Evolutionary conservation across 139 green algal genomes (phyloP).

Genomic region (Asterochloris erici): DNA sequence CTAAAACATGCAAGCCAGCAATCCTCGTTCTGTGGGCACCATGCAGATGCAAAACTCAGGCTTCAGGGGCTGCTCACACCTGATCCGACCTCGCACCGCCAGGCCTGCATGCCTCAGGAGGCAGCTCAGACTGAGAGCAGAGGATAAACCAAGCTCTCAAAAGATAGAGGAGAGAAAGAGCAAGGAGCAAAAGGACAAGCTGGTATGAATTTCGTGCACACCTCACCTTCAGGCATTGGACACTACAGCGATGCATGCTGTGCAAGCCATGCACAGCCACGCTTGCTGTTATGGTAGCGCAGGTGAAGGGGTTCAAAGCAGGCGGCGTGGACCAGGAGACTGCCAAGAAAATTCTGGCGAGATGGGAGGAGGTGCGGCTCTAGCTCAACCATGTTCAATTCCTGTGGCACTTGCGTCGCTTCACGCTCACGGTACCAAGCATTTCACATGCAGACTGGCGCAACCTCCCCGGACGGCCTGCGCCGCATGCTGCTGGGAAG

Average conservation of each 20-base stretch:
- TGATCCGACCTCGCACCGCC: no score
- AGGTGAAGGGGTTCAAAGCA: slow-evolving; percentile 12
- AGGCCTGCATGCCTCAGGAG: neutral
- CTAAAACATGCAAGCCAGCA: no score
- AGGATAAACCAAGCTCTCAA: slow-evolving; percentile 1
- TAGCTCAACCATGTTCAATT: no score
- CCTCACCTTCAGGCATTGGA: neutral
- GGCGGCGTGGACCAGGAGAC: slow-evolving; percentile 24
- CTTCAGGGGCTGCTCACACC: no score
- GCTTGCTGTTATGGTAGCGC: neutral
- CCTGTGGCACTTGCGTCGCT: no score
- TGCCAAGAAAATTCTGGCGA: slow-evolving; percentile 22
- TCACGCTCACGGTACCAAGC: no score
- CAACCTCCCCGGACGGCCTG: slow-evolving; percentile 33
- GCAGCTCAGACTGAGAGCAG: neutral
- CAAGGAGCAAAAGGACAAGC: slow-evolving; percentile 7
- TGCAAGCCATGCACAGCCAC: no score
- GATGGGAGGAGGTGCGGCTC: slow-evolving; percentile 16
- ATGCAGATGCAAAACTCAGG: no score
- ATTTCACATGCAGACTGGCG: slow-evolving; percentile 11
- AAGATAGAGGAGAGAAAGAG: slow-evolving; percentile 14
- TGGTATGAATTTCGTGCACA: slow-evolving; percentile 1
- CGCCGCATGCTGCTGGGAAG: slow-evolving; percentile 39
- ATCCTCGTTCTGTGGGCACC: no score
- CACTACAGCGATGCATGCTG: no score